Base-by-base conservation (phyloP, 73 alveolate genomes). In the Paramecium biaurelia region DNA sequence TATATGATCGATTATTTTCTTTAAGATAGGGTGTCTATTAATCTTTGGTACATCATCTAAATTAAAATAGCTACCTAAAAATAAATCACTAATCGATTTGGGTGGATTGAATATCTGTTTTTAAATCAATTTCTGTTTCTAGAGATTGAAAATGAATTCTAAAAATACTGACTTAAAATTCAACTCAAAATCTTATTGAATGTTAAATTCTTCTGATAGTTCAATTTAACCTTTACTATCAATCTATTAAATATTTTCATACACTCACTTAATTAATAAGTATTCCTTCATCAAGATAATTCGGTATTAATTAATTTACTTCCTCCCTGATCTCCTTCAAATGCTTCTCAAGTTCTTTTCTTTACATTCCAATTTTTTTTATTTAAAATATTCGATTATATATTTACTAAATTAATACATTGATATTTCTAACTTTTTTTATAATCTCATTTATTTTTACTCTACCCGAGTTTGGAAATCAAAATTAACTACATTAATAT, bases 301-400 rank as follows among this genome's bases (percentile, higher is more conserved):
- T 10, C 4, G 84, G 84, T 26, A 63, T 63, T 49, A 30, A 7
- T 63, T 20, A 21, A 30, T 32, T 32, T 63, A 63, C 7, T 63
- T 63, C 84, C 84, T 63, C 84, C 26, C 49, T 26, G 12, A 63
- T 63, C 47, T 63, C 84, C 24, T 63, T 63, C 21, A 63, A 12
- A 63, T 63, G 84, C 21, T 63, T 63, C 84, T 63, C 84, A 30
- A 63, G 84, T 63, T 63, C 84, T 32, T 32, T 63, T 26, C 21
- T 63, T 12, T 23, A 12, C 84, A 63, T 63, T 63, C 68, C 30
- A 53, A 53, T n/a, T 18, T 4, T 45, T 11, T 15, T 53, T 53
- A 53, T 18, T 18, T 53, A 5, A n/a, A 53, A 18, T 53, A 53
- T 53, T 53, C 68, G 30, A 53, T 53, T 18, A 53, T 53, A 53